Conservation (phyloP, 352 stramenopile species). For the Plasmopara viticola region DNA sequence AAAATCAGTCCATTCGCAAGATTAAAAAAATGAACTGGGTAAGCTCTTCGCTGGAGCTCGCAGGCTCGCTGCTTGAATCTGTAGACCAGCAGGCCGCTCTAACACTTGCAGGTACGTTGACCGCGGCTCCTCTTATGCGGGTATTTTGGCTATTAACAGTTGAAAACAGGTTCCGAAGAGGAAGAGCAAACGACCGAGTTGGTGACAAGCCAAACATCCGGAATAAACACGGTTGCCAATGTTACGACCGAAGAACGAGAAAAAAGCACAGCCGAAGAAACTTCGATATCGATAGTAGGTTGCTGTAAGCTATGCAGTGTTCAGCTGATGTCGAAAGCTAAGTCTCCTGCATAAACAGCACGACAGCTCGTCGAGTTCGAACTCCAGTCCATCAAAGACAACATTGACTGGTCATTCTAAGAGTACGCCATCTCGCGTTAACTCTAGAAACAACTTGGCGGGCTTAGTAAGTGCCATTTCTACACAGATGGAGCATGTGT, state of each 20-base stretch:
- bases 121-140: not conserved
- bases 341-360: constrained; percentile 4
- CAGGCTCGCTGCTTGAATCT: constrained; percentile 74
- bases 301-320: not conserved
- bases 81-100: constrained; percentile 80
- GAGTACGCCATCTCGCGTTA: constrained; percentile 23
- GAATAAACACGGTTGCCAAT: constrained; percentile 6
- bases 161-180: constrained; percentile 16
- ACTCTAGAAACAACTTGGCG: constrained; percentile 25
- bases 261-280: not conserved
- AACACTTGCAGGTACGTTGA: constrained; percentile 40
- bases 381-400: constrained; percentile 12
- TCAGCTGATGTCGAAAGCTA: constrained; percentile 1
- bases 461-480: constrained; percentile 31
- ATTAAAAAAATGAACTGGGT: constrained; percentile 68
- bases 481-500: constrained; percentile 24
- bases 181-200: constrained; percentile 23
- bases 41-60: constrained; percentile 74
- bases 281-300: constrained; percentile 10
- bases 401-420: not conserved
- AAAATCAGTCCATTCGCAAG: no score
- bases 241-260: constrained; percentile 10
- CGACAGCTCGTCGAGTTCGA: constrained; percentile 13
- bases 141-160: constrained; percentile 5
- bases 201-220: constrained; percentile 17